Base-by-base conservation (phyloP, 805 yeast genomes). In the Cyberlindnera euphorbiae region DNA sequence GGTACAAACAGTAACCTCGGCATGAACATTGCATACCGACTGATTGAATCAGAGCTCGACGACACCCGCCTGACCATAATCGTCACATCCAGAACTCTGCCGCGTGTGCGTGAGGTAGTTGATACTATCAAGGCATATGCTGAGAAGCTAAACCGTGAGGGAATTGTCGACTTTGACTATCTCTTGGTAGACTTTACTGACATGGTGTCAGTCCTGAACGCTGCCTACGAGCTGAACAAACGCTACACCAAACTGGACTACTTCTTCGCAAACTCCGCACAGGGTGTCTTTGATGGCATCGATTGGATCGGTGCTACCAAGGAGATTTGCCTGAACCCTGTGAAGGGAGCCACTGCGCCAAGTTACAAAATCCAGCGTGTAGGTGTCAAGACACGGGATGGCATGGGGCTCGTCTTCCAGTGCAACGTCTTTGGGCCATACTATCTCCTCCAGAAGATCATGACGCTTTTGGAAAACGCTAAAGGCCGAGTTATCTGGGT, bases 361-460 rank as follows among this genome's bases (percentile, higher is more conserved):
- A 77, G 79, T 2, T 89, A 84, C 62, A 88, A 90, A 60, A 71
- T 82, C 26, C 97, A 93, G 66, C 69, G 73, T 39, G 69, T 75
- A 13, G 96, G 97, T 4, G 79, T 80, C 17, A 77, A 73, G 52
- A 76, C 95, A 1, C 57, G 53, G 14, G 98, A 93, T 59, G 88
- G 76, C 0, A 49, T 90, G 67, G 97, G 97, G 2, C 63, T 83
- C 21, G 87, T 88, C 4, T 93, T 90, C 64, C 95, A 93, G 60
- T 94, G 93, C 5, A 93, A 93, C 55, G 96, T 90, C n/a, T 86
- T 93, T 62, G 96, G 95, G 0, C 97, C 97, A 3, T 89, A 84
- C 63, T 93, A 79, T 58, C 63, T 93, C 35, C 69, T 89, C 36
- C 84, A 82, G 47, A 78, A 74, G 44, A 61, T 90, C 15, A 58